phyloP scores from a whole-genome alignment of 805 yeast genomes.

The Komagataella populi region DNA sequence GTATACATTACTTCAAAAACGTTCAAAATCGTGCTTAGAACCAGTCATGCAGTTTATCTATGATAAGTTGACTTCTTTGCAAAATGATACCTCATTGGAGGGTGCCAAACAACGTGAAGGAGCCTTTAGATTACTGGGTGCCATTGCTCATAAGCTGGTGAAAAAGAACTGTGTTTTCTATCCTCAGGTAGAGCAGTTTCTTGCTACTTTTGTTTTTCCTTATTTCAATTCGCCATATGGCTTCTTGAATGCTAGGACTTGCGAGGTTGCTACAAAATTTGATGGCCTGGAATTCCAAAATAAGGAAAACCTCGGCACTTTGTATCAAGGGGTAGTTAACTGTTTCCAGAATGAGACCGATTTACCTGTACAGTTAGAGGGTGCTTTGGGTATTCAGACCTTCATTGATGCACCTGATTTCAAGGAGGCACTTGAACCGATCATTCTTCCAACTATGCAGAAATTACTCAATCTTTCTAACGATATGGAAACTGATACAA shows the following conservation, averaged over 20 bases:
- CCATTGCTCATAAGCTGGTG: slow-evolving; percentile 47
- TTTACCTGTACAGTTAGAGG: slow-evolving; percentile 69
- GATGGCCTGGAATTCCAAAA: slow-evolving; percentile 42
- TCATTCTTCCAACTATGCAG: slow-evolving; percentile 75
- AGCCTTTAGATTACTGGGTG: slow-evolving; percentile 63
- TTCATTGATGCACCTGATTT: slow-evolving; percentile 54
- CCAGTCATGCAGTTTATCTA: slow-evolving; percentile 51
- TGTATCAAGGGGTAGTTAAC: slow-evolving; percentile 32
- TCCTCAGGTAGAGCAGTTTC: slow-evolving; percentile 54
- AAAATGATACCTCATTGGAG: slow-evolving; percentile 26
- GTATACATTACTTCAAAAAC: slow-evolving; percentile 55
- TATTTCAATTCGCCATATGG: slow-evolving; percentile 46
- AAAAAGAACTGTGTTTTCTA: slow-evolving; percentile 41
- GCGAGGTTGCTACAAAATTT: slow-evolving; percentile 53
- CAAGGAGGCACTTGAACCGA: slow-evolving; percentile 49
- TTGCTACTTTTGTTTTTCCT: slow-evolving; percentile 56
- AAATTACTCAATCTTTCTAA: slow-evolving; percentile 61
- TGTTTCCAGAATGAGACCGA: slow-evolving; percentile 36
- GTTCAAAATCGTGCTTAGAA: slow-evolving; percentile 45
- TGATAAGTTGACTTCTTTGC: slow-evolving; percentile 27
- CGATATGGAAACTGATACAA: slow-evolving; percentile 74
- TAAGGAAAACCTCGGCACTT: slow-evolving; percentile 17
- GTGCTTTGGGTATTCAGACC: slow-evolving; percentile 77
- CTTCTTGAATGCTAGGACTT: slow-evolving; percentile 65
- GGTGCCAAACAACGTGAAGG: slow-evolving; percentile 65